These are phyloP conservation scores for Nadsonia commutata DNA, from an alignment of 1,139 yeast genomes.

Conservation along the genomic window DNA sequence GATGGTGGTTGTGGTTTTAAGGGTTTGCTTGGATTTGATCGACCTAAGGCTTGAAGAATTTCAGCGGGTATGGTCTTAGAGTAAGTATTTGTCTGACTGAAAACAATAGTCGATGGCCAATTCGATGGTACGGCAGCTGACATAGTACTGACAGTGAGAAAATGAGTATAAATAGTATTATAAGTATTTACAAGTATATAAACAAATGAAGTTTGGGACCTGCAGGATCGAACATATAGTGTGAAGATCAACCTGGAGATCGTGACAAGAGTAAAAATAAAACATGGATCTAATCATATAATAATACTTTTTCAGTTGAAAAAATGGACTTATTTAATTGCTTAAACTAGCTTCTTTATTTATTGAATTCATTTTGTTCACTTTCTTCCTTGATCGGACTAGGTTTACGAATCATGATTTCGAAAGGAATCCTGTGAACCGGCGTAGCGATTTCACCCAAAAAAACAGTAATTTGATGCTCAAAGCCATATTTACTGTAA, in stretches of 20 bases:
- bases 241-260: too few relatives aligned
- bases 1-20: slow-evolving; percentile 6
- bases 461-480: slow-evolving; percentile 9
- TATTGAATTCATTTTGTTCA: too few relatives aligned
- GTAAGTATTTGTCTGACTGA: slow-evolving; percentile 3
- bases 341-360: too few relatives aligned
- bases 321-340: too few relatives aligned
- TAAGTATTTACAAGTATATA: too few relatives aligned
- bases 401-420: slow-evolving; percentile 16
- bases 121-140: slow-evolving; percentile 3
- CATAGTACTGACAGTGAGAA: not conserved
- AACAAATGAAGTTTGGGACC: too few relatives aligned
- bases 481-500: slow-evolving; percentile 42
- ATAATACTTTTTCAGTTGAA: too few relatives aligned
- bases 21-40: not conserved
- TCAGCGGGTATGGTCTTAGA: slow-evolving; percentile 3
- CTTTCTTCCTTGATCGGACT: slow-evolving; percentile 1
- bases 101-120: slow-evolving; percentile 6
- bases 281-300: too few relatives aligned
- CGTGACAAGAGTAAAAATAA: too few relatives aligned
- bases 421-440: slow-evolving; percentile 8
- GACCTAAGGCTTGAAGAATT: not conserved
- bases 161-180: too few relatives aligned
- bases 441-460: slow-evolving; percentile 11
- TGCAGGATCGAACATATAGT: too few relatives aligned